Base-by-base conservation (phyloP, 441 rosid species). In the Gossypium schwendimanii region DNA sequence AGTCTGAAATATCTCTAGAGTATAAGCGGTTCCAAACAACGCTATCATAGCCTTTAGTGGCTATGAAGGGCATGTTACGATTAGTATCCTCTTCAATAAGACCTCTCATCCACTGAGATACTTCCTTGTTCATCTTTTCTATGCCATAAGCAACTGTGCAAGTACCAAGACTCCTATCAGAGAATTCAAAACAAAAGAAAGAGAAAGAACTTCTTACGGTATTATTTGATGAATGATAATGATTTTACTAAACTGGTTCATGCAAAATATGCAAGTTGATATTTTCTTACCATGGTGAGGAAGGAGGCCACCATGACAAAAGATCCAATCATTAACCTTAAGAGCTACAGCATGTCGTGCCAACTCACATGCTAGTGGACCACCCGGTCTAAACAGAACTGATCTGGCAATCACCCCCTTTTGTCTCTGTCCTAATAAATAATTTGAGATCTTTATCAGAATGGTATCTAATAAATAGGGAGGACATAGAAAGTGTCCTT, bases 271-370 rank as follows among this genome's bases (percentile, higher is more conserved):
- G 57, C 14, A 49, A 63, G 59, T 47, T 39, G 12, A 50, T 2
- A 50, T 9, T 26, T 45, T 47, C 17, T 62, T 85, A 94, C 97
- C 99, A 26, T 94, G 97, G 71, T 81, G 93, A 80, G 99, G 97
- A 78, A 92, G 97, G 75, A 94, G 89, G 67, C 99, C 97, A 8
- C 97, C 99, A 18, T 94, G 97, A 74, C 99, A 94, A 82, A 94
- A 94, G 50, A 94, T 67, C 97, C 98, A 94, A 72, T 94, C 89
- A 79, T 94, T 92, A 75, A 92, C 82, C 77, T 84, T 87, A 63
- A 94, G 87, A 44, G 85, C 85, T 44, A 92, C 92, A 18, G 91
- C 80, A 39, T 94, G 96, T 63, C 86, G 84, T 1, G 97, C 84
- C 82, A 94, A 76, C 66, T 92, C 94, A 57, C 86, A 79, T 2